phyloP scores from a whole-genome alignment of 805 yeast species.

The Metschnikowia lachancei region DNA sequence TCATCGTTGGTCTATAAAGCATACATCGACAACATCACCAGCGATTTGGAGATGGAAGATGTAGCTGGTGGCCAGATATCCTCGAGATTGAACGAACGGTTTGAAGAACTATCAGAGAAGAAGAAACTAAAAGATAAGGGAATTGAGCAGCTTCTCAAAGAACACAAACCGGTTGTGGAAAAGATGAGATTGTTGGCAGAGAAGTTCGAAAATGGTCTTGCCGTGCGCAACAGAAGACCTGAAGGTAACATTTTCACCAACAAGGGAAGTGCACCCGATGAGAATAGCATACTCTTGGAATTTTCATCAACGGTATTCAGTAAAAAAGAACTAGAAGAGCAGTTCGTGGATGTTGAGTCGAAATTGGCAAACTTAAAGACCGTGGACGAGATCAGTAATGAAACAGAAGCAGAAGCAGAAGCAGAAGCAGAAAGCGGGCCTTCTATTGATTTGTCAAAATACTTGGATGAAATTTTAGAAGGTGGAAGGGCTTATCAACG shows the following conservation, averaged over 20 bases:
- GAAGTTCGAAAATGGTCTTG: slow-evolving; percentile 23
- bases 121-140: slow-evolving; percentile 19
- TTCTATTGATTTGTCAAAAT: slow-evolving; percentile 18
- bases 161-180: slow-evolving; percentile 37
- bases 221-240: slow-evolving; percentile 7
- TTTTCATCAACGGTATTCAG: slow-evolving; percentile 18
- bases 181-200: slow-evolving; percentile 29
- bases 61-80: slow-evolving; percentile 16
- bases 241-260: neutral
- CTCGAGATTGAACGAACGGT: slow-evolving; percentile 23
- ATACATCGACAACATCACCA: slow-evolving; percentile 25
- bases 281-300: slow-evolving; percentile 4
- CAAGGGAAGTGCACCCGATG: slow-evolving; percentile 9
- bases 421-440: slow-evolving; percentile 1
- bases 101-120: slow-evolving; percentile 19
- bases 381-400: slow-evolving; percentile 17
- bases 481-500: slow-evolving; percentile 22
- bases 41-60: slow-evolving; percentile 19
- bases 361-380: slow-evolving; percentile 18
- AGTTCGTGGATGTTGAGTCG: slow-evolving; percentile 22
- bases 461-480: slow-evolving; percentile 23
- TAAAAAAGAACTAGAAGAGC: slow-evolving; percentile 19
- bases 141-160: slow-evolving; percentile 26
- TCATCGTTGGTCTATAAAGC: slow-evolving; percentile 25
- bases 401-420: neutral